Conservation (phyloP, 306 rosid species). For the Gastrolobium villosum region DNA sequence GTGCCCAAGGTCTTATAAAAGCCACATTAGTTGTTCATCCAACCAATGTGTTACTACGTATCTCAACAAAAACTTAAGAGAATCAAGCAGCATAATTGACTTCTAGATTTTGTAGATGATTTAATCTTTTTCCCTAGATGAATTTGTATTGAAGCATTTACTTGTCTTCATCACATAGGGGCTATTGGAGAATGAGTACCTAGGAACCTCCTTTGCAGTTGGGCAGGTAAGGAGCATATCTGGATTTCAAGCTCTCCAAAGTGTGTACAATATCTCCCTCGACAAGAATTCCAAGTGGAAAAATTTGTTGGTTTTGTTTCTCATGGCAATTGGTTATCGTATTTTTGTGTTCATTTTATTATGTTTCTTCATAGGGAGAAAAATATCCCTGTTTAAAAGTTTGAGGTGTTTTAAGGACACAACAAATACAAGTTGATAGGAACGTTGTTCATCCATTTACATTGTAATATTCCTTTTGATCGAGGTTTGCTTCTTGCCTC, state of each 20-base stretch:
- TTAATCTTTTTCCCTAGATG: neutral
- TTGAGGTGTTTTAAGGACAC: slow-evolving; percentile 68
- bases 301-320: slow-evolving; percentile 85
- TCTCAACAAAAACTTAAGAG: no score
- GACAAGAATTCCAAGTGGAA: slow-evolving; percentile 83
- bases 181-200: slow-evolving; percentile 93
- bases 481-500: slow-evolving; percentile 45
- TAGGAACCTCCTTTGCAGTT: slow-evolving; percentile 83
- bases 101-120: slow-evolving; percentile 1
- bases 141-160: slow-evolving; percentile 22
- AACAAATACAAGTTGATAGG: slow-evolving; percentile 65
- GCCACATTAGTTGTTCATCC: no score
- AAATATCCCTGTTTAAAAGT: slow-evolving; percentile 55
- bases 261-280: slow-evolving; percentile 76
- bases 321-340: slow-evolving; percentile 89
- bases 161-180: slow-evolving; percentile 62
- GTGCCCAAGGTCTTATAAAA: no score
- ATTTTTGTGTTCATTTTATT: slow-evolving; percentile 68
- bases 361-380: slow-evolving; percentile 60
- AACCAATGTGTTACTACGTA: no score
- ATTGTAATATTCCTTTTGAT: slow-evolving; percentile 55
- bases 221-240: slow-evolving; percentile 96
- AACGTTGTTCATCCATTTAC: slow-evolving; percentile 47
- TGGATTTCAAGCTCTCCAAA: slow-evolving; percentile 90
- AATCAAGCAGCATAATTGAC: slow-evolving; percentile 8